Percentiles rank a stretch among this genome's conserved stretches.
Conservation (phyloP, 768 basidiomycete species). For the Suillus occidentalis region DNA sequence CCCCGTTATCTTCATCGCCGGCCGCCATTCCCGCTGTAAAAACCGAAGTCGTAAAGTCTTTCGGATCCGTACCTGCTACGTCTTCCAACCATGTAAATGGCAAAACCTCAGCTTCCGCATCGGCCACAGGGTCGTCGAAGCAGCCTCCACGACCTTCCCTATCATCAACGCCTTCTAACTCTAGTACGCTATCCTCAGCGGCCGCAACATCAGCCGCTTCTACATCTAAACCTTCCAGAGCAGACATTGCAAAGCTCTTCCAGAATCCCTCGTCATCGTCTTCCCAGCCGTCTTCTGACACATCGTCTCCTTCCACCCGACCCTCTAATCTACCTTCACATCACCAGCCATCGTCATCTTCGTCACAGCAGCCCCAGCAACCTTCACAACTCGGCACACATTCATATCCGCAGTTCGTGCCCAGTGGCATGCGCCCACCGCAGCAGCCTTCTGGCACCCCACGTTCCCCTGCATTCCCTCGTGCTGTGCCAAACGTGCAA, state of each 20-base stretch:
- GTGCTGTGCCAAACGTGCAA: conserved; percentile 58
- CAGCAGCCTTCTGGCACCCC: conserved; percentile 52
- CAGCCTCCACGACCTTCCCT: conserved; percentile 28
- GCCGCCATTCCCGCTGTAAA: conserved; percentile 64
- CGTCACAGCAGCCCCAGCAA: conserved; percentile 25
- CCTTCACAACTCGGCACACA: conserved; percentile 45
- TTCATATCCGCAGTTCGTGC: conserved; percentile 49
- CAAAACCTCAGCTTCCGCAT: conserved; percentile 50
- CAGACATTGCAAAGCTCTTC: conserved; percentile 44
- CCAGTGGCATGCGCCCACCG: conserved; percentile 41
- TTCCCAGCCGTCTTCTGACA: conserved; percentile 52
- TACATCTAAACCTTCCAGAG: conserved; percentile 31
- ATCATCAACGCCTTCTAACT: conserved; percentile 23
- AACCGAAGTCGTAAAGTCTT: conserved; percentile 75
- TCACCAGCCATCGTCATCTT: conserved; percentile 39
- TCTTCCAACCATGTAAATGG: conserved; percentile 57
- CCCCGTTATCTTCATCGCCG: conserved; percentile 82
- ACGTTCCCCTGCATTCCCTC: conserved; percentile 65
- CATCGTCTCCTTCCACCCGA: conserved; percentile 58
- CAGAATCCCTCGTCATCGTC: conserved; percentile 37
- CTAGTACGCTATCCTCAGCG: conserved; percentile 35
- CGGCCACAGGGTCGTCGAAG: conserved; percentile 39
- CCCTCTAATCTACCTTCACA: conserved; percentile 54
- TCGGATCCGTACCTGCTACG: conserved; percentile 72
- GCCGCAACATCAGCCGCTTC: conserved; percentile 31